phyloP scores from a whole-genome alignment of 345 rosid genomes.

The Camelina hispida region DNA sequence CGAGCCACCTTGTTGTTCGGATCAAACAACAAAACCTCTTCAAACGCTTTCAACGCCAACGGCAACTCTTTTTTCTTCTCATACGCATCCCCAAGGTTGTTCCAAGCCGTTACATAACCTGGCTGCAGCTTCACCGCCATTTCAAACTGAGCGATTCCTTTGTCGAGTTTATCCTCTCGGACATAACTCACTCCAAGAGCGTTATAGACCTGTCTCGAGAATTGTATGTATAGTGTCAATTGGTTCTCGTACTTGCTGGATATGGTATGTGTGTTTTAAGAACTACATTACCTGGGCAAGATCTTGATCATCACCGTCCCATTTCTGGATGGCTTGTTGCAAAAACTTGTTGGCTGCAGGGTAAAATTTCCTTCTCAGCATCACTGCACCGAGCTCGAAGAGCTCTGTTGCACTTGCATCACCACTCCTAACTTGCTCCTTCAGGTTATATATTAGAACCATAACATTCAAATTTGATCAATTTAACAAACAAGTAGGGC shows the following conservation, averaged over 20 bases:
- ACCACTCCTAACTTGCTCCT: slow-evolving; percentile 99
- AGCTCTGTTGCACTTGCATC: slow-evolving; percentile 94
- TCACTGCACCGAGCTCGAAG: slow-evolving; percentile 95
- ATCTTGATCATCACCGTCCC: slow-evolving; percentile 99
- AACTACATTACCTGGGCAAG: slow-evolving; percentile 79
- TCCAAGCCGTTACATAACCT: slow-evolving; percentile 97
- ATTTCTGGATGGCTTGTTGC: slow-evolving; percentile 87
- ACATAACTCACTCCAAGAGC: slow-evolving; percentile 82
- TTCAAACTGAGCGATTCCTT: slow-evolving; percentile 83
- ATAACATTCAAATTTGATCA: slow-evolving; percentile 3
- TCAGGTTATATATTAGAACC: slow-evolving; percentile 17
- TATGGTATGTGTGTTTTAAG: background rate
- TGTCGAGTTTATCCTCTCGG: slow-evolving; percentile 82
- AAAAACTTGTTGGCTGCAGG: slow-evolving; percentile 87
- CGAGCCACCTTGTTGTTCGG: slow-evolving; percentile 88
- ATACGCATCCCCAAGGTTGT: slow-evolving; percentile 96
- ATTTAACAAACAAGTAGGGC: background rate
- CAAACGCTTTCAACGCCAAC: slow-evolving; percentile 88
- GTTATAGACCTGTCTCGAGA: slow-evolving; percentile 49
- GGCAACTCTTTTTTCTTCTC: slow-evolving; percentile 85
- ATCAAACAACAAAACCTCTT: slow-evolving; percentile 87
- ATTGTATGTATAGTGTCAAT: slow-evolving; percentile 4
- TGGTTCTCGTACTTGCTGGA: background rate
- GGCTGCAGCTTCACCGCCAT: slow-evolving; percentile 90
- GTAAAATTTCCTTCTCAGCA: slow-evolving; percentile 89